Percentiles rank a stretch among this genome's conserved stretches.
Evolutionary conservation across 176 grass and related monocot genomes (phyloP).

Genomic region (Neostapfia colusana): DNA sequence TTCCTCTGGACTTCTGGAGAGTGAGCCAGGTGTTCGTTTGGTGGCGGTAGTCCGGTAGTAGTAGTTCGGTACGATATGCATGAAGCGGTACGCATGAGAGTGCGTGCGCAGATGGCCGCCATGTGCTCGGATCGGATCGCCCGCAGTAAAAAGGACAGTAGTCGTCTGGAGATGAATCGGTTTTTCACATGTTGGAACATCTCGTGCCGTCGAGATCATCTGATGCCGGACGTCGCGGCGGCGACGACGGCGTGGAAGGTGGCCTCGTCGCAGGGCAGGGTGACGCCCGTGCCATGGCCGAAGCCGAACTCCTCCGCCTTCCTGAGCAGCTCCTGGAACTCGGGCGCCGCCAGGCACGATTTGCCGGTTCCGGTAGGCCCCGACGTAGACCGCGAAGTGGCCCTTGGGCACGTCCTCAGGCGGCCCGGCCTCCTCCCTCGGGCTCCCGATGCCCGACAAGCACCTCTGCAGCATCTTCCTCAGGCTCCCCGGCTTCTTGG

Average conservation of each 20-base stretch:
- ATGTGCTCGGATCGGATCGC: neutral
- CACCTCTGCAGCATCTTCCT: conserved; percentile 63
- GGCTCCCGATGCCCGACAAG: conserved; percentile 54
- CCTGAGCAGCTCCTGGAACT: conserved; percentile 59
- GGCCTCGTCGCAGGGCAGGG: conserved; percentile 63
- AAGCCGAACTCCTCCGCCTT: conserved; percentile 73
- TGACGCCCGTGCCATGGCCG: conserved; percentile 50
- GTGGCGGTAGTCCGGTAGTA: neutral
- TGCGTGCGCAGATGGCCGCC: neutral
- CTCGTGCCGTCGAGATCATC: too few species aligned
- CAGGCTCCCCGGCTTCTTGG: conserved; percentile 40
- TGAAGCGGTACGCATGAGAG: conserved; percentile 3
- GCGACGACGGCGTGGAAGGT: conserved; percentile 53
- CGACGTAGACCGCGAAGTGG: conserved; percentile 68
- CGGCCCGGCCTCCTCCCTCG: conserved; percentile 7
- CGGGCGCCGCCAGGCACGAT: conserved; percentile 46
- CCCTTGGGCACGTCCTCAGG: conserved; percentile 51
- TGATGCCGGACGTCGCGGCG: too few species aligned
- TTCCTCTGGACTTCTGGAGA: neutral
- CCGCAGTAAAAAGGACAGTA: conserved; percentile 3
- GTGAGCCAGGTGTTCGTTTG: neutral
- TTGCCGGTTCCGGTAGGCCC: conserved; percentile 35
- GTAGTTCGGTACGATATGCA: neutral
- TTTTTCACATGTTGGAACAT: neutral
- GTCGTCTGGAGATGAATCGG: neutral